These are phyloP conservation scores for Pugionium cornutum DNA, from an alignment of 345 rosid genomes.

Conservation along the genomic window DNA sequence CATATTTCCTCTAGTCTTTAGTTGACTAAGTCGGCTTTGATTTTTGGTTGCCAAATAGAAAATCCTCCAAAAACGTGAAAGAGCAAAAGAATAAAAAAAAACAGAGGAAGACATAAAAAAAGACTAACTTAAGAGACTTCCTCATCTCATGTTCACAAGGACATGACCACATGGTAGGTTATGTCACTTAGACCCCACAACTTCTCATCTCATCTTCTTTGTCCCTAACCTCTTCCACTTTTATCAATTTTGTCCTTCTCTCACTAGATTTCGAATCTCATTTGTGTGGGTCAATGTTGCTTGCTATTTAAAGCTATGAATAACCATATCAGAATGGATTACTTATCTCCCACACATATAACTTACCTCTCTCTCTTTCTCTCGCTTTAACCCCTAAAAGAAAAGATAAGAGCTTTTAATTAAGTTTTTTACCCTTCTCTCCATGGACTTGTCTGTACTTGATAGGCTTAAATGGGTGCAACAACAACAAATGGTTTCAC, in stretches of 20 bases:
- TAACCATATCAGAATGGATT: conserved; percentile 33
- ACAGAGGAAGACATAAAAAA: conserved; percentile 30
- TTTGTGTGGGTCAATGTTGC: conserved; percentile 46
- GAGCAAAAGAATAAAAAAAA: conserved; percentile 26
- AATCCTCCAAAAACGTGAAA: conserved; percentile 41
- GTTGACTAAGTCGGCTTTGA: no score
- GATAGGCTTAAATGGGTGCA: conserved; percentile 47
- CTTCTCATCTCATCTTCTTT: conserved; percentile 41
- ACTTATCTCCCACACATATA: conserved; percentile 28
- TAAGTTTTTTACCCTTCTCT: conserved; percentile 17
- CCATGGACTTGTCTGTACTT: conserved; percentile 44
- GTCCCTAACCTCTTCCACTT: conserved; percentile 39
- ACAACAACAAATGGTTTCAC: conserved; percentile 42
- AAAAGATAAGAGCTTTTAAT: conserved; percentile 30
- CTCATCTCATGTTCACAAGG: conserved; percentile 38
- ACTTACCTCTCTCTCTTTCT: conserved; percentile 27
- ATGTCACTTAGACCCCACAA: conserved; percentile 44
- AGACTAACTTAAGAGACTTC: conserved; percentile 35
- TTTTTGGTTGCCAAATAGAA: background rate
- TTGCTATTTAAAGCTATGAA: conserved; percentile 42
- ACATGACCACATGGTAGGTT: conserved; percentile 46
- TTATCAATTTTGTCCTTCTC: conserved; percentile 21
- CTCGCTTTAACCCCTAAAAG: conserved; percentile 26
- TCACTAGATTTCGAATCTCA: conserved; percentile 40
- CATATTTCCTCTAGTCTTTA: no score